Evolutionary conservation across 2,329 filamentous ascomycete species (phyloP).

Genomic region (Sporothrix sp.): DNA sequence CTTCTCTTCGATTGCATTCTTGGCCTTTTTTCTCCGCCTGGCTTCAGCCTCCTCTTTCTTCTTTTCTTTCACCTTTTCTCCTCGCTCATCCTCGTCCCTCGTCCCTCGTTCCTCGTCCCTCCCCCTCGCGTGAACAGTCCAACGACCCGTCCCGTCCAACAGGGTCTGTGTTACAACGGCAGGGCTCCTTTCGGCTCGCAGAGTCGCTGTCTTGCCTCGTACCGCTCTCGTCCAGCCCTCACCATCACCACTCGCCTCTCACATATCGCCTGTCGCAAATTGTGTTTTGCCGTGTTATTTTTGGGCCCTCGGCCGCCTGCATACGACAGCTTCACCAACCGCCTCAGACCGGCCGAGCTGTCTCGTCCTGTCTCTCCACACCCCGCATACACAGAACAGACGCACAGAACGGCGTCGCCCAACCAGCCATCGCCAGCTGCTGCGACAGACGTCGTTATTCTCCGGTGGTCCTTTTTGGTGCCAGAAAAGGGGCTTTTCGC

Average conservation of each 20-base stretch:
- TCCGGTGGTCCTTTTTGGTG: not conserved
- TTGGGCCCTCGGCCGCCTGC: no score
- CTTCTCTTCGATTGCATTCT: no score
- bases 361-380: no score
- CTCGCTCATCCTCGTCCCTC: not conserved
- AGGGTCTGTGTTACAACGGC: slow-evolving; percentile 4
- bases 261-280: not conserved
- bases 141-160: slow-evolving; percentile 7
- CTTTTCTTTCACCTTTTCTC: not conserved
- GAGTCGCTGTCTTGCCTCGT: not conserved
- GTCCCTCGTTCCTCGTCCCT: not conserved
- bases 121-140: slow-evolving; percentile 8
- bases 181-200: slow-evolving; percentile 4
- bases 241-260: not conserved
- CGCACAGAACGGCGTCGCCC: slow-evolving; percentile 3
- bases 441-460: not conserved
- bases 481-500: slow-evolving; percentile 4
- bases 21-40: not conserved
- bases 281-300: no score
- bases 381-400: no score
- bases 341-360: no score
- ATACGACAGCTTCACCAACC: no score
- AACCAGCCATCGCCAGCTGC: slow-evolving; percentile 6
- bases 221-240: no score
- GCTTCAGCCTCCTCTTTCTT: not conserved